Base-by-base conservation (phyloP, 2,329 filamentous ascomycete genomes). In the Aspergillus pseudotamarii region DNA sequence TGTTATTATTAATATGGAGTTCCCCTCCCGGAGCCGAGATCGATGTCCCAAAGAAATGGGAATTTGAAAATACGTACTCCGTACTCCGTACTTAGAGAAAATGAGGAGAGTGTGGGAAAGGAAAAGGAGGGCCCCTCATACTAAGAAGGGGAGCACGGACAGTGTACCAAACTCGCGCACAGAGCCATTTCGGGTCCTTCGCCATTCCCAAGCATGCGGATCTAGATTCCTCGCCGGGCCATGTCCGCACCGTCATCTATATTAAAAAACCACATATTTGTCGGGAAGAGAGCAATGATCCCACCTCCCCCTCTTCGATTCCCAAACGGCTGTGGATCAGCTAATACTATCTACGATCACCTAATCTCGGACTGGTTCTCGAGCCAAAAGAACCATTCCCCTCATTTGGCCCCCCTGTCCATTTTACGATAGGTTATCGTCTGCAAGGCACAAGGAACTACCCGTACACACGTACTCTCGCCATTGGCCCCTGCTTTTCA, bases 111-210 rank as follows among this genome's bases (percentile, higher is more conserved):
- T 16, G 21, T 11, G n/a, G 48, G 12, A 32, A n/a, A 57, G 43
- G 34, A 61, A 43, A 50, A 34, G 54, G 45, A 48, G 34, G 38
- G 34, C 32, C 30, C 32, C 48, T 51, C 48, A 19, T 30, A n/a
- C 46, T 28, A 30, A 32, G 26, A 51, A n/a, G 34, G 53, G 51
- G 51, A 63, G 63, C 63, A 65, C 63, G 56, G 63, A 65, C 63
- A 32, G 54, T 51, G 48, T 51, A 51, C 48, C 28, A 51, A 51
- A 59, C 54, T 43, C 43, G 63, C 60, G 63, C 63, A 60, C 63
- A 64, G 61, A 55, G 60, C 63, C 58, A 60, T 57, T 58, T 58
- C 61, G 51, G 63, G 60, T 57, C 58, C 48, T 38, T 60, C 34
- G 50, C 60, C 54, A 58, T 58, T 61, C 63, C 59, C 61, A 58